Evolutionary conservation across 495 filamentous ascomycete species (phyloP).

Genomic region (Neurospora cerealis): DNA sequence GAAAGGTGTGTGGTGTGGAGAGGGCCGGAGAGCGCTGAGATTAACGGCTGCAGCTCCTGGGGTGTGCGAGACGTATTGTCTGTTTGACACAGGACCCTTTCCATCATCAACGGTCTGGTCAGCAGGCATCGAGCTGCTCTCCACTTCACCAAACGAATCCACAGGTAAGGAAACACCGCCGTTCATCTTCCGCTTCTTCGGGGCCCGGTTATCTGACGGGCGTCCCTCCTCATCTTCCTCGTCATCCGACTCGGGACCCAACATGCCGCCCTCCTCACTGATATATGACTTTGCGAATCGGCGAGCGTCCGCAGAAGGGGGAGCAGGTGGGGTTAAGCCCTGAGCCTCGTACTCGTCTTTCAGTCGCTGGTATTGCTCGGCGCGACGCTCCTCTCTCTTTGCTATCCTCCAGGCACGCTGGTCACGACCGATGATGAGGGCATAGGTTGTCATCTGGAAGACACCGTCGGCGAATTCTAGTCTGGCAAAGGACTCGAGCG

Average conservation of each 20-base stretch:
- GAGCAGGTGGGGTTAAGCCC: constrained; percentile 31
- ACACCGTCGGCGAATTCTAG: constrained; percentile 42
- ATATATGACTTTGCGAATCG: constrained; percentile 44
- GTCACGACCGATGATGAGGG: constrained; percentile 41
- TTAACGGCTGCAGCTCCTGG: constrained; percentile 41
- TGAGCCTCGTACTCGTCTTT: constrained; percentile 26
- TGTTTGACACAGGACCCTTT: constrained; percentile 26
- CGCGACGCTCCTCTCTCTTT: constrained; percentile 30
- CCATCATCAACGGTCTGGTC: constrained; percentile 12
- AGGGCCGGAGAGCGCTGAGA: constrained; percentile 40
- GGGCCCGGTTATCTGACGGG: constrained; percentile 13
- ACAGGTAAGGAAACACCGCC: background rate
- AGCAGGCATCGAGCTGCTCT: constrained; percentile 12
- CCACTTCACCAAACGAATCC: background rate
- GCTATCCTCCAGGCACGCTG: constrained; percentile 35
- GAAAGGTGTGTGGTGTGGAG: constrained; percentile 57
- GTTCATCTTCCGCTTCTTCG: constrained; percentile 29
- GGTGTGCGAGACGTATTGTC: constrained; percentile 41
- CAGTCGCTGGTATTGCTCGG: constrained; percentile 25
- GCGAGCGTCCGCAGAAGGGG: constrained; percentile 25
- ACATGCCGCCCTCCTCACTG: constrained; percentile 43
- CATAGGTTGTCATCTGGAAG: constrained; percentile 44
- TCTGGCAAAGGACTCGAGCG: constrained; percentile 40
- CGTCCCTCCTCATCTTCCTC: constrained; percentile 21
- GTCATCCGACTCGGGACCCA: constrained; percentile 39